Evolutionary conservation across 2,329 filamentous ascomycete genomes (phyloP).

Genomic region (Thelonectria olida): DNA sequence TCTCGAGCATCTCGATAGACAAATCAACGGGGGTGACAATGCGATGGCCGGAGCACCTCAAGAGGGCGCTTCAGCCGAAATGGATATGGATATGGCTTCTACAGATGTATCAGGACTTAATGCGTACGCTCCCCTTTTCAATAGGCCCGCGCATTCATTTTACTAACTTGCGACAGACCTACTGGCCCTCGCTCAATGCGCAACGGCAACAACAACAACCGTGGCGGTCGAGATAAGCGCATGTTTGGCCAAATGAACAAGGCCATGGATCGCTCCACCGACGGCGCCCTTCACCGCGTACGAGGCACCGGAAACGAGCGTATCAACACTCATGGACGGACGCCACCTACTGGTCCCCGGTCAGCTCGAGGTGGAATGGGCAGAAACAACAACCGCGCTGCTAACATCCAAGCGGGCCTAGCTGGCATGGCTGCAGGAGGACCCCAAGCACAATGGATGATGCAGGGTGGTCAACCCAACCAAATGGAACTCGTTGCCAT

Average conservation of each 20-base stretch:
- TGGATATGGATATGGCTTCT: conserved; percentile 80
- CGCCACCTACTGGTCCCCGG: conserved; percentile 76
- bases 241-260: conserved; percentile 88
- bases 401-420: conserved; percentile 60
- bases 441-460: conserved; percentile 56
- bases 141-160: background rate
- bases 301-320: conserved; percentile 78
- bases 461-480: conserved; percentile 56
- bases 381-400: conserved; percentile 59
- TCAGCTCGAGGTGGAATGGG: conserved; percentile 60
- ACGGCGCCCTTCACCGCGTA: conserved; percentile 83
- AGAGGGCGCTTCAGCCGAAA: conserved; percentile 50
- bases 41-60: conserved; percentile 45
- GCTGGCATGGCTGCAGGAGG: conserved; percentile 53
- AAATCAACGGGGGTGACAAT: conserved; percentile 62
- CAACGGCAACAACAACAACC: conserved; percentile 62
- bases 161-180: conserved; percentile 70
- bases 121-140: conserved; percentile 59
- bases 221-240: conserved; percentile 76
- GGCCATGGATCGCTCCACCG: conserved; percentile 79
- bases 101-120: conserved; percentile 60
- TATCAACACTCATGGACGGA: conserved; percentile 80
- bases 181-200: conserved; percentile 97
- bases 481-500: conserved; percentile 74
- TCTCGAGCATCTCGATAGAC: conserved; percentile 72